phyloP scores from a whole-genome alignment of 2,329 filamentous ascomycete species.

The Penicillium thymicola region DNA sequence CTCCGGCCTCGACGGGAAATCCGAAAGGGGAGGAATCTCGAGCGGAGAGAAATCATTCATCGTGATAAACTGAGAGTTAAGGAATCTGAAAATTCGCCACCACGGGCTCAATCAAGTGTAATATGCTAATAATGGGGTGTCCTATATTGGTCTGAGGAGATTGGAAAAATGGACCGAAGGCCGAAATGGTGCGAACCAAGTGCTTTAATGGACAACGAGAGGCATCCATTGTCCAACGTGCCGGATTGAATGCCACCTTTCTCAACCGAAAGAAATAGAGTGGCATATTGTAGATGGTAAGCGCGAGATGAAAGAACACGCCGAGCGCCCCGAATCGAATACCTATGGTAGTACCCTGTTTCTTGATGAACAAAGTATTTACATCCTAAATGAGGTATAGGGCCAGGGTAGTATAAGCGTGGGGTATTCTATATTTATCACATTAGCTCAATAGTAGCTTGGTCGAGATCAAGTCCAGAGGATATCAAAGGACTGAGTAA shows the following conservation, averaged over 20 bases:
- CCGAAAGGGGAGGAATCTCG: neutral
- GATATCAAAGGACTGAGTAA: neutral
- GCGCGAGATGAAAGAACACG: constrained; percentile 2
- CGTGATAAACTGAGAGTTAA: neutral
- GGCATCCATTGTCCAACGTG: neutral
- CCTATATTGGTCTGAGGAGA: neutral
- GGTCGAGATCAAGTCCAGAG: neutral
- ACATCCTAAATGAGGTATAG: neutral
- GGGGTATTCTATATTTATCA: constrained; percentile 2
- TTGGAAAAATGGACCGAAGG: neutral
- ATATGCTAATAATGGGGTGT: neutral
- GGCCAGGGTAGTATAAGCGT: neutral
- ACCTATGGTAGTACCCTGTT: neutral
- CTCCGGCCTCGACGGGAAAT: neutral
- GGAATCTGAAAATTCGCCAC: neutral
- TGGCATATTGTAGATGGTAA: constrained; percentile 1
- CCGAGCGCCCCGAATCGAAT: neutral
- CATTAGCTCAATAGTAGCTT: neutral
- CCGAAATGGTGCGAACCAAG: neutral
- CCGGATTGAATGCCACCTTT: neutral
- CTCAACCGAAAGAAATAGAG: neutral
- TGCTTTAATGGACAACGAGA: constrained; percentile 6
- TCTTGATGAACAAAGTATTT: constrained; percentile 1
- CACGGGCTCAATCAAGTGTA: neutral
- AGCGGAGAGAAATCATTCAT: neutral